Percentiles rank a stretch among this genome's conserved stretches.
phyloP scores from a whole-genome alignment of 306 rosid genomes.

The Phaseolus lunatus region DNA sequence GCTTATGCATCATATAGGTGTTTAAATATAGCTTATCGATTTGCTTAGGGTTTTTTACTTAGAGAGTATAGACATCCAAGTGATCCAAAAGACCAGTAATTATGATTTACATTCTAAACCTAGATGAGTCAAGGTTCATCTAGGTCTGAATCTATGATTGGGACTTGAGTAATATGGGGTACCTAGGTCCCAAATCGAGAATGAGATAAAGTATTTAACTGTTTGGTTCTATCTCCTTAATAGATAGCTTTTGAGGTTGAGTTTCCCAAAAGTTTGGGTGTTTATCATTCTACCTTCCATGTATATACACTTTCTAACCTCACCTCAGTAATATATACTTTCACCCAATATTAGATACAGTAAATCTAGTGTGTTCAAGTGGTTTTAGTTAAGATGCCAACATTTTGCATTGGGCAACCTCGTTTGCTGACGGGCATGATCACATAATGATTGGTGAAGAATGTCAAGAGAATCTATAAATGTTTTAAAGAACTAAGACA shows the following conservation, averaged over 20 bases:
- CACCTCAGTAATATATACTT: background rate
- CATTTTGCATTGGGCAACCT: background rate
- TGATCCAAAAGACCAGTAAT: background rate
- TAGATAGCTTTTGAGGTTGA: no score
- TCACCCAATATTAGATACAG: background rate
- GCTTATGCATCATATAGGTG: background rate
- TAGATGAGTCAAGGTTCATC: background rate
- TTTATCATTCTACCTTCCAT: background rate
- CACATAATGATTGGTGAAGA: background rate
- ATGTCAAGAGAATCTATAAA: constrained; percentile 5
- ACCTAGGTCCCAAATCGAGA: no score
- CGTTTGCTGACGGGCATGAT: background rate
- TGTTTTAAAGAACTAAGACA: background rate
- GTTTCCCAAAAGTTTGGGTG: no score
- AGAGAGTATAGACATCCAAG: background rate
- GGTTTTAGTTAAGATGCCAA: background rate
- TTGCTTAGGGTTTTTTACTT: constrained; percentile 7
- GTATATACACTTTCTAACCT: background rate
- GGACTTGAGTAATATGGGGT: no score
- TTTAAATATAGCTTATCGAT: constrained; percentile 22
- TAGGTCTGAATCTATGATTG: constrained; percentile 1
- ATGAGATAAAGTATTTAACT: no score
- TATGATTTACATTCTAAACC: constrained; percentile 37
- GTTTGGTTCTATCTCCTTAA: no score
- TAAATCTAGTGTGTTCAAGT: background rate